Evolutionary conservation across 2,329 filamentous ascomycete genomes (phyloP), one percentile per base, ranked within the genome.

Genomic region (Stemphylium vesicarium): DNA sequence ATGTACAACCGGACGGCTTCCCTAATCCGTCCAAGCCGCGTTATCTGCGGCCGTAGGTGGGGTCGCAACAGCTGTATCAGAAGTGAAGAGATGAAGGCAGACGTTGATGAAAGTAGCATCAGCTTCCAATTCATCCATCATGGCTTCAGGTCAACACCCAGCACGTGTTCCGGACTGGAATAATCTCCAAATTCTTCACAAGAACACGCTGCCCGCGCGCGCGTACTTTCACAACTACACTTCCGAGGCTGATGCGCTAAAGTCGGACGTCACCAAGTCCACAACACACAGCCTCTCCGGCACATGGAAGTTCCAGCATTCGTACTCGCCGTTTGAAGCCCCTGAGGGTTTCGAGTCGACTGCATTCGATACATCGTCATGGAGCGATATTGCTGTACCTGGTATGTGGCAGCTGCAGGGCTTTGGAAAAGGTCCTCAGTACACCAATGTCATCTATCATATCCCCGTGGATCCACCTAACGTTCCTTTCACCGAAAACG

Each of bases 361-460:
- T 1, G 55, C 52, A 1, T 78, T 72, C 50, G 73, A 79, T 56
- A 70, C 62, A n/a, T 70, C 72, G 3, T 63, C 65, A 66, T 85
- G 84, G 80, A 73, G 76, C 16, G 76, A 82, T 33, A 84, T 88
- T 33, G 65, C 81, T 10, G 88, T 90, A 0, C 88, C 88, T 0
- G 85, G 85, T 3, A 84, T 87, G 66, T 91, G 88, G 88, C 88
- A 90, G 72, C 76, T 89, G 4, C 85, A 90, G 72, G 88, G 87
- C 22, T 85, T 86, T 65, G 87, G 87, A 11, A 78, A 78, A 45
- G 71, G 70, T 8, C 88, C 88, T 0, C 85, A 87, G 60, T 90
- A 91, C 66, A 90, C 87, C 9, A 91, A 90, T 61, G 80, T 87
- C 22, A 79, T 84, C 45, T 90, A 82, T 56, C 87, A 86, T 0